A percentile compares a stretch with the other conserved stretches of the same genome.
phyloP scores from a whole-genome alignment of 306 rosid species.

The Purshia tridentata region DNA sequence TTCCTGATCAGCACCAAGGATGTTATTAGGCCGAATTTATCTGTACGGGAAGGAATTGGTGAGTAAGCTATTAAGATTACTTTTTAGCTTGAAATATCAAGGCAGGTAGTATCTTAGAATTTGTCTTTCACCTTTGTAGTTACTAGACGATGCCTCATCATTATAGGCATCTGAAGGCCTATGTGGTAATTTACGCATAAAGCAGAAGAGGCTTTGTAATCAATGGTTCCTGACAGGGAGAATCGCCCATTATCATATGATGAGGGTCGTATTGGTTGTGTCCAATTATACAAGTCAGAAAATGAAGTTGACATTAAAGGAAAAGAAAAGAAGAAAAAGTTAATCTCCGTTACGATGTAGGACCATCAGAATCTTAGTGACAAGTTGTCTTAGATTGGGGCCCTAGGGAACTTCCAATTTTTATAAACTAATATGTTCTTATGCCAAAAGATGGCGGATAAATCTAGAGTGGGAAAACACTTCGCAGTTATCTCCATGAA shows the following conservation, averaged over 20 bases:
- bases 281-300: background rate
- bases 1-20: constrained; percentile 70
- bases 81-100: constrained; percentile 21
- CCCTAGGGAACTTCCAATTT: too few relatives aligned
- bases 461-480: background rate
- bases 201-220: background rate
- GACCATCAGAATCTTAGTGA: background rate
- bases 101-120: background rate
- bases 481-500: background rate
- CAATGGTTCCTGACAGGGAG: background rate
- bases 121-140: background rate
- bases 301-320: too few relatives aligned
- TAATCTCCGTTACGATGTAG: background rate
- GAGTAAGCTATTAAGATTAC: constrained; percentile 34
- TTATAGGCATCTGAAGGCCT: background rate
- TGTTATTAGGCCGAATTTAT: constrained; percentile 80
- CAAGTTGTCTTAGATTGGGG: background rate
- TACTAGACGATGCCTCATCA: background rate
- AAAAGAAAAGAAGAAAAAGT: background rate
- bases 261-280: background rate
- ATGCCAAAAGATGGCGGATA: background rate
- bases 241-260: background rate
- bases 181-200: background rate
- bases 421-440: background rate
- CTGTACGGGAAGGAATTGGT: constrained; percentile 96